These are phyloP conservation scores for Pleurotus platypus DNA, from an alignment of 768 basidiomycete genomes.

Conservation along the genomic window DNA sequence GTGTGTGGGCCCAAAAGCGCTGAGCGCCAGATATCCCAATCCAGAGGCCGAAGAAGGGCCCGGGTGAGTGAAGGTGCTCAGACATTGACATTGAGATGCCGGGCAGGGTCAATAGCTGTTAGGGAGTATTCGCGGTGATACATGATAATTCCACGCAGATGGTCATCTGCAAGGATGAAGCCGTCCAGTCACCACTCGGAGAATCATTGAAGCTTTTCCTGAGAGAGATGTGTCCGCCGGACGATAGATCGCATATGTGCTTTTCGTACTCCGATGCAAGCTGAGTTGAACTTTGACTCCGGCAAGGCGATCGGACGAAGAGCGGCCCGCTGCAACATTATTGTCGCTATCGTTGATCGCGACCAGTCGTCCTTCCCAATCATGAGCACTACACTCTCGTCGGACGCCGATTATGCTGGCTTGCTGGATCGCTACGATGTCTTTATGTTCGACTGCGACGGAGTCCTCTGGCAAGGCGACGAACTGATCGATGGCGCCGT, in stretches of 20 bases:
- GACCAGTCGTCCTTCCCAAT: background rate
- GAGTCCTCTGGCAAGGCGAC: conserved; percentile 90
- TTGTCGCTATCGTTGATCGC: too few relatives aligned
- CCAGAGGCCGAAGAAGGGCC: conserved; percentile 2
- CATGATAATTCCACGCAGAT: too few relatives aligned
- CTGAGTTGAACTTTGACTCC: too few relatives aligned
- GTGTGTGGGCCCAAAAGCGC: background rate
- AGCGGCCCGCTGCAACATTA: too few relatives aligned
- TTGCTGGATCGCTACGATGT: conserved; percentile 77
- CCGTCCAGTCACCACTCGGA: too few relatives aligned
- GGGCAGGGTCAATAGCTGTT: background rate
- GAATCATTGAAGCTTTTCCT: too few relatives aligned
- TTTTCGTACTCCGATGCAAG: too few relatives aligned
- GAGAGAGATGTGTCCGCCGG: too few relatives aligned
- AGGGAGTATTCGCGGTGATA: too few relatives aligned
- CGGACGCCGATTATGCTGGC: conserved; percentile 40
- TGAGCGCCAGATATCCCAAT: background rate
- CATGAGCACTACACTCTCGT: conserved; percentile 36
- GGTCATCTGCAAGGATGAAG: too few relatives aligned
- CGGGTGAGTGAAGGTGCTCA: background rate
- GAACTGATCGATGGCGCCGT: conserved; percentile 72
- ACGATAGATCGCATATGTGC: too few relatives aligned
- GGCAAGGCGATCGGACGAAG: too few relatives aligned
- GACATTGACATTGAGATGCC: background rate
- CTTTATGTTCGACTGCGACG: conserved; percentile 96